Evolutionary conservation across 257 asterid species (phyloP), one percentile per base, ranked within the genome.

Genomic region (Nicotiana tomentosiformis): DNA sequence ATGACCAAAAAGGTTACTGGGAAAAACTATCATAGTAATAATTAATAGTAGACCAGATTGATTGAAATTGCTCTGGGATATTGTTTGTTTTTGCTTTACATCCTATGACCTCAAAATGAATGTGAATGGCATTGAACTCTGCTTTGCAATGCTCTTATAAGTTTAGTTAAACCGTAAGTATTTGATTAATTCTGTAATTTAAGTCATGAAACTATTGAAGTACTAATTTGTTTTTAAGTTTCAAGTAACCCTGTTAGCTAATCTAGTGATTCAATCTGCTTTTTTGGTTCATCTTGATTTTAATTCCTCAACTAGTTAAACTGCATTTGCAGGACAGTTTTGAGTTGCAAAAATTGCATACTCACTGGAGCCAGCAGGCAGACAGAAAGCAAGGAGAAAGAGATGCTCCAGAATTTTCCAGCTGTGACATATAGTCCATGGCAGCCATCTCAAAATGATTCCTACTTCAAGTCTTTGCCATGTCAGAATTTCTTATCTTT

Each of bases 361-460:
- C 64, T 76, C 46, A 51, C 14, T 8, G 80, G 9, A 7, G 0
- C 29, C 30, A 15, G 64, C 29, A 1, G 17, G 64, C 15, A 3
- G 60, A 51, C 1, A 51, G 80, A 76, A 51, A 76, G 26, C 64
- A 76, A 76, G 80, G 8, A 51, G 62, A 15, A 15, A 29, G 53
- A 81, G 67, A 81, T 81, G 84, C 78, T 81, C 11, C 84, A 66
- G 4, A 55, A 57, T 35, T 66, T 66, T 66, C 56, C 78, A 26
- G 23, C 10, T 33, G 20, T 51, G 23, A 66, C 66, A 51, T 51
- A 49, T 66, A 49, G 29, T 66, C 56, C 84, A 33, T 18, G 77
- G 37, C 51, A 43, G 29, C 84, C 12, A 51, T 65, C 66, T 53
- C 84, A 29, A 56, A 49, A 35, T 35, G 78, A 78, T 81, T 26